A percentile compares a stretch with the other conserved stretches of the same genome.
Evolutionary conservation across 331 rosid genomes (phyloP).

Genomic region (Prunus yedoensis): DNA sequence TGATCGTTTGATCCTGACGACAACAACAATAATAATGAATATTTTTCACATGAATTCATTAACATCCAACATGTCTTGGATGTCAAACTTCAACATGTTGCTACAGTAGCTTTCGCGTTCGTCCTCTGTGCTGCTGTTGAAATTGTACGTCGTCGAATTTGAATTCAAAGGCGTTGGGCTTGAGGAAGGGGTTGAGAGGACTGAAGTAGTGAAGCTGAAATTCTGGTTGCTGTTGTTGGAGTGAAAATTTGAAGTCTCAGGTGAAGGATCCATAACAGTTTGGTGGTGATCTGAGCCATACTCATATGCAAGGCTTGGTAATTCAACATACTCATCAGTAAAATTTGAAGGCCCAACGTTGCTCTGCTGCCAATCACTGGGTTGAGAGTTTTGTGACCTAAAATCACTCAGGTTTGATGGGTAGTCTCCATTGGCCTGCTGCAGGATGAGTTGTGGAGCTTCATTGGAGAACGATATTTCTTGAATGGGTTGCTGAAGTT

Average conservation of each 20-base stretch:
- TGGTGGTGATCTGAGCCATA: slow-evolving; percentile 31
- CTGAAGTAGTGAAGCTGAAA: slow-evolving; percentile 50
- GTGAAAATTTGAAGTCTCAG: slow-evolving; percentile 44
- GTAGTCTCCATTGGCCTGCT: slow-evolving; percentile 30
- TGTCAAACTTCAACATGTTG: slow-evolving; percentile 58
- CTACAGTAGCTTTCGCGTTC: slow-evolving; percentile 83
- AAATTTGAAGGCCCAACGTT: slow-evolving; percentile 23
- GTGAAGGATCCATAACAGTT: slow-evolving; percentile 33
- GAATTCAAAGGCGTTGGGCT: slow-evolving; percentile 72
- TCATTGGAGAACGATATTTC: slow-evolving; percentile 32
- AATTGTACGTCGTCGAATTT: slow-evolving; percentile 51
- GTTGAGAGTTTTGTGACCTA: slow-evolving; percentile 38
- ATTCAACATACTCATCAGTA: slow-evolving; percentile 23
- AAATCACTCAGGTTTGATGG: slow-evolving; percentile 33
- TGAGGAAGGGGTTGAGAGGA: slow-evolving; percentile 64
- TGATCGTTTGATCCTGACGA: slow-evolving; percentile 19
- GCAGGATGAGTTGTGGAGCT: slow-evolving; percentile 19
- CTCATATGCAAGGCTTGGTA: slow-evolving; percentile 36
- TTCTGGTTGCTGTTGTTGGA: slow-evolving; percentile 41
- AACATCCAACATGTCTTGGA: slow-evolving; percentile 54
- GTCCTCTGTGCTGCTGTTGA: slow-evolving; percentile 63
- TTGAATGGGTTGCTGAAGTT: slow-evolving; percentile 9
- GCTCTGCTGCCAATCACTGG: slow-evolving; percentile 43
- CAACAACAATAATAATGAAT: background rate
- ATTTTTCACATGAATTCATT: slow-evolving; percentile 52